These are phyloP conservation scores for Apiotrichum akiyoshidainum DNA, from an alignment of 1,284 basidiomycete genomes.

Conservation along the genomic window DNA sequence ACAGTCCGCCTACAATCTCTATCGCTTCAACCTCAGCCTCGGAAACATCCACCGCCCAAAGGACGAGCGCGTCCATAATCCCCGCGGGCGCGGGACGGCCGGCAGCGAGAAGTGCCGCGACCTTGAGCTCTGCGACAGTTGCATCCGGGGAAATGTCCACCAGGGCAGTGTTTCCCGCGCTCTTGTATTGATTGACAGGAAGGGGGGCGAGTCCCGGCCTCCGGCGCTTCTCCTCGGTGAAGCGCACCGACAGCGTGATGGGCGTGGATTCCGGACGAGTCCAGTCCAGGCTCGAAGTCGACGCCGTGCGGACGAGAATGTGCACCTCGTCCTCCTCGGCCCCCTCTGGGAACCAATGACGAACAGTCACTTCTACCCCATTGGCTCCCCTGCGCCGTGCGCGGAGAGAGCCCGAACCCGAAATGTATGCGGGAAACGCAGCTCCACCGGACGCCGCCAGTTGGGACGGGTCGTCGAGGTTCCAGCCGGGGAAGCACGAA, in stretches of 20 bases:
- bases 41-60: constrained; percentile 47
- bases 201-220: background rate
- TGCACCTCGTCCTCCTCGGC: constrained; percentile 14
- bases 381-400: background rate
- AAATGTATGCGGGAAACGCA: background rate
- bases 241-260: constrained; percentile 12
- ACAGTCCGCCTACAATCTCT: constrained; percentile 38
- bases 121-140: constrained; percentile 39
- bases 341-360: constrained; percentile 23
- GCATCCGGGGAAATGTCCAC: constrained; percentile 35
- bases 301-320: constrained; percentile 34
- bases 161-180: constrained; percentile 24
- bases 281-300: constrained; percentile 9
- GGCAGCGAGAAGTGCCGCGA: constrained; percentile 32
- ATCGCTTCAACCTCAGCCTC: constrained; percentile 44
- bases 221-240: constrained; percentile 5
- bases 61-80: constrained; percentile 25
- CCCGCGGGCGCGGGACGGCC: constrained; percentile 20
- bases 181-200: background rate
- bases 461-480: constrained; percentile 43
- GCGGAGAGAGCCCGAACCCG: constrained; percentile 11
- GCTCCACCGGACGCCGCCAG: constrained; percentile 21
- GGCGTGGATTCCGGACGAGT: background rate
- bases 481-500: constrained; percentile 41
- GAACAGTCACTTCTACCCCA: constrained; percentile 10